phyloP scores from a whole-genome alignment of 306 rosid species.

The Rosa persica region DNA sequence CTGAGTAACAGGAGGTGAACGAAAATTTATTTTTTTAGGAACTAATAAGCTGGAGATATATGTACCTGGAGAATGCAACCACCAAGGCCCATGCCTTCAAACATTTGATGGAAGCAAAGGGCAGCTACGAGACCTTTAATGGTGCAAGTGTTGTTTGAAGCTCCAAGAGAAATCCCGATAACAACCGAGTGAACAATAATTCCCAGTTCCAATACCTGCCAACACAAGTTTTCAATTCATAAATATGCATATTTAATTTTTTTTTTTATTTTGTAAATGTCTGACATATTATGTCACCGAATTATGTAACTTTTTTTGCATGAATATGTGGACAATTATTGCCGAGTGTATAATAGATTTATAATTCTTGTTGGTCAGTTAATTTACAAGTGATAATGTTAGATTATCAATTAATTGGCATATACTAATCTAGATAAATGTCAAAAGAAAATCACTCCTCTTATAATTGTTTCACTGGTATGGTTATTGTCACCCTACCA shows the following conservation, averaged over 20 bases:
- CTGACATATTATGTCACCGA: neutral
- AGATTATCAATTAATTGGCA: no score
- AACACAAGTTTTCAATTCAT: neutral
- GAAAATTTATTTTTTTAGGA: neutral
- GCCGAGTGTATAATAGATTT: no score
- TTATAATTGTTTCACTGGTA: no score
- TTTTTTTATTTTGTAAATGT: no score
- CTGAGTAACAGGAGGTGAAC: neutral
- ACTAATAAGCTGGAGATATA: neutral
- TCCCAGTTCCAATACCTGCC: conserved; percentile 72
- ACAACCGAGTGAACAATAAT: conserved; percentile 75
- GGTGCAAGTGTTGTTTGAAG: conserved; percentile 69
- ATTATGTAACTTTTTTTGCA: neutral
- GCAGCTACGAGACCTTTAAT: conserved; percentile 72
- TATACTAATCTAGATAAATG: no score
- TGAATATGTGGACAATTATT: neutral
- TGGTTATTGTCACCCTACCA: no score
- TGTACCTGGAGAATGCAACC: conserved; percentile 76
- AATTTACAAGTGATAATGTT: no score
- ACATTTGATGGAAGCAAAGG: conserved; percentile 82
- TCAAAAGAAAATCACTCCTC: no score
- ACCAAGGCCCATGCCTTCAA: conserved; percentile 89
- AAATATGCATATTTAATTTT: neutral
- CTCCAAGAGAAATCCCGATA: conserved; percentile 75
- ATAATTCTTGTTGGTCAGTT: no score